These are phyloP conservation scores for Hygrocybe punicea DNA, from an alignment of 768 basidiomycete species.

Conservation along the genomic window DNA sequence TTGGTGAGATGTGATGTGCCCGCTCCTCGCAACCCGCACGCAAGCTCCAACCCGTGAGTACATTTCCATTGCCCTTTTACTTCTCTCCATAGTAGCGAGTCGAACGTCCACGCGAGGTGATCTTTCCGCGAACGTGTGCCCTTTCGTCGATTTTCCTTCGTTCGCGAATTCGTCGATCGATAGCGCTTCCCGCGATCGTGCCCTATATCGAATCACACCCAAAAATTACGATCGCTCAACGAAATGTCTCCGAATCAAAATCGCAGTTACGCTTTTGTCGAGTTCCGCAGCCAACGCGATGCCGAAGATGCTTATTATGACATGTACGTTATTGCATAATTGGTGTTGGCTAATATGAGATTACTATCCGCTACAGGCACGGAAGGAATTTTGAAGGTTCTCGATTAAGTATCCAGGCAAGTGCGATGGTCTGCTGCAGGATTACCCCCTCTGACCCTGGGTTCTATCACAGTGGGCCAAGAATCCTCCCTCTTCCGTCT, in stretches of 20 bases:
- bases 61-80: constrained; percentile 19
- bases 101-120: constrained; percentile 25
- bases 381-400: constrained; percentile 71
- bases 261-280: constrained; percentile 83
- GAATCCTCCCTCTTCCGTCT: constrained; percentile 77
- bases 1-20: constrained; percentile 88
- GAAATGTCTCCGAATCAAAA: constrained; percentile 38
- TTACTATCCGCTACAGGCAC: constrained; percentile 49
- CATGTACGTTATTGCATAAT: constrained; percentile 49
- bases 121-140: constrained; percentile 12
- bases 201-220: constrained; percentile 33
- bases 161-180: constrained; percentile 15
- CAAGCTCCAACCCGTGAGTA: constrained; percentile 81
- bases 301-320: constrained; percentile 83
- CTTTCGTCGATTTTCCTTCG: constrained; percentile 22
- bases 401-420: constrained; percentile 70
- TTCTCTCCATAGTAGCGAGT: constrained; percentile 28
- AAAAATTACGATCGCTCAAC: constrained; percentile 57
- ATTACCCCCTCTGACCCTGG: neutral
- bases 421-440: constrained; percentile 11
- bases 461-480: constrained; percentile 65
- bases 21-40: constrained; percentile 74
- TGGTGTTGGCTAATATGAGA: neutral
- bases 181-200: constrained; percentile 26
- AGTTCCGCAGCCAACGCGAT: constrained; percentile 73